Evolutionary conservation across 345 rosid species (phyloP).

Genomic region (Eucalyptus rudis): DNA sequence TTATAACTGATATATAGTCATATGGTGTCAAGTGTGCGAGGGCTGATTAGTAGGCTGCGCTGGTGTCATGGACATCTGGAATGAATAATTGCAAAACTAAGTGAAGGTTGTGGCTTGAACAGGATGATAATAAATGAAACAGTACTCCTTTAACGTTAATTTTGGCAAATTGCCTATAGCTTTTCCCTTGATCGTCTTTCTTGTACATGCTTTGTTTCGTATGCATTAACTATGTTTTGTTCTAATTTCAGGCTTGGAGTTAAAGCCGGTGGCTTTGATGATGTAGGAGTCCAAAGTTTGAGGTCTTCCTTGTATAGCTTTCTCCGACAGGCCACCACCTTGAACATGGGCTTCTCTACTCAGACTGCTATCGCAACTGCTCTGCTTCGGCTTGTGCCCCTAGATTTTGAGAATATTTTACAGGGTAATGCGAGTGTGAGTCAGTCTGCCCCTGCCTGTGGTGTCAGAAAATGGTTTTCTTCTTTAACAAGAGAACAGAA

Average conservation of each 20-base stretch:
- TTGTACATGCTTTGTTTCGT: not conserved
- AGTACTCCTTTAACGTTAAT: not conserved
- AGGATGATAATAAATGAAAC: not conserved
- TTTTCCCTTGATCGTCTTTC: not conserved
- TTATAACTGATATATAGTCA: not conserved
- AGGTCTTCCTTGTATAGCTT: conserved; percentile 32
- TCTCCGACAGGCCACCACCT: conserved; percentile 22
- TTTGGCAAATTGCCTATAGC: not conserved
- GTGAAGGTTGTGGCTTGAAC: not conserved
- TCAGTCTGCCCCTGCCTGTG: conserved; percentile 1
- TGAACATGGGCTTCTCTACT: conserved; percentile 29
- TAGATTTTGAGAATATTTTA: conserved; percentile 10
- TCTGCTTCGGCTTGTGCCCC: conserved; percentile 30
- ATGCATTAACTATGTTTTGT: not conserved
- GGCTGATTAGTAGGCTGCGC: not conserved
- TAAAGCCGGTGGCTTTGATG: conserved; percentile 43
- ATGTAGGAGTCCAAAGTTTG: conserved; percentile 31
- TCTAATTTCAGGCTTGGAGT: conserved; percentile 41
- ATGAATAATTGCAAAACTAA: not conserved
- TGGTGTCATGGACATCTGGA: not conserved
- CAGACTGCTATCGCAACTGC: conserved; percentile 44
- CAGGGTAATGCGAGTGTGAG: not conserved
- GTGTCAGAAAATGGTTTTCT: conserved; percentile 50
- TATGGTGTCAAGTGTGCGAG: not conserved
- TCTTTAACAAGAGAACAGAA: conserved; percentile 32